Evolutionary conservation across 2,329 filamentous ascomycete genomes (phyloP).

Genomic region (Aspergillus sp.): DNA sequence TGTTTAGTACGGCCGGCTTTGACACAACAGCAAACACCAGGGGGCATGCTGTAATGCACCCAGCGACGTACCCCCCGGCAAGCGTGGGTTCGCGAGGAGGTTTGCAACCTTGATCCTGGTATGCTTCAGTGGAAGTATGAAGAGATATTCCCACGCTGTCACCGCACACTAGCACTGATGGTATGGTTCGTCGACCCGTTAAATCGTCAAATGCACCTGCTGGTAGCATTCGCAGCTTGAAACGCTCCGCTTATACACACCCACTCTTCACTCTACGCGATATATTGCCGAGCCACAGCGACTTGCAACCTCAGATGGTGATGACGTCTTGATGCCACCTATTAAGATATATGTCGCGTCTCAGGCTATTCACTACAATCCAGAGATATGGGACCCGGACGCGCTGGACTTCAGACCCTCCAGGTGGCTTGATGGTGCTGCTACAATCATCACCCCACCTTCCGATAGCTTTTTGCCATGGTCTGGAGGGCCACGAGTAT

Average conservation of each 20-base stretch:
- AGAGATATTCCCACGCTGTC: slow-evolving; percentile 42
- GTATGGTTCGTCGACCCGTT: slow-evolving; percentile 21
- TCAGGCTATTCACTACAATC: slow-evolving; percentile 2
- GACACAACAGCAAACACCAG: slow-evolving; percentile 53
- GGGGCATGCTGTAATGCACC: slow-evolving; percentile 47
- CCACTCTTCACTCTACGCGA: slow-evolving; percentile 39
- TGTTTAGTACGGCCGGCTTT: slow-evolving; percentile 48
- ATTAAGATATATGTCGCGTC: slow-evolving; percentile 28
- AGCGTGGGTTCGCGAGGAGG: slow-evolving; percentile 52
- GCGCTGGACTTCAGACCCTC: slow-evolving; percentile 5
- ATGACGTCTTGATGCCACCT: slow-evolving; percentile 30
- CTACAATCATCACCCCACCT: slow-evolving; percentile 30
- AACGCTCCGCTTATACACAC: slow-evolving; percentile 43
- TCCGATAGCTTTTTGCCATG: slow-evolving; percentile 48
- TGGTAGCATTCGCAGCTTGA: slow-evolving; percentile 28
- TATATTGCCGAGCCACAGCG: slow-evolving; percentile 27
- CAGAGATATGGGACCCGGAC: slow-evolving; percentile 4
- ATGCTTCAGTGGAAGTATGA: slow-evolving; percentile 39
- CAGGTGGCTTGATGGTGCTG: slow-evolving; percentile 17
- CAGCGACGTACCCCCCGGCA: slow-evolving; percentile 50
- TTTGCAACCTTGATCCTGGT: slow-evolving; percentile 33
- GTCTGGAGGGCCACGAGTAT: slow-evolving; percentile 49
- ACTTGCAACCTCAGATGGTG: slow-evolving; percentile 23
- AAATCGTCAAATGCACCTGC: neutral
- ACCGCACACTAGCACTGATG: slow-evolving; percentile 50